Percentiles rank a stretch among this genome's conserved stretches.
Conservation (phyloP, 2,329 filamentous ascomycete genomes). For the Aspergillus luchuensis region DNA sequence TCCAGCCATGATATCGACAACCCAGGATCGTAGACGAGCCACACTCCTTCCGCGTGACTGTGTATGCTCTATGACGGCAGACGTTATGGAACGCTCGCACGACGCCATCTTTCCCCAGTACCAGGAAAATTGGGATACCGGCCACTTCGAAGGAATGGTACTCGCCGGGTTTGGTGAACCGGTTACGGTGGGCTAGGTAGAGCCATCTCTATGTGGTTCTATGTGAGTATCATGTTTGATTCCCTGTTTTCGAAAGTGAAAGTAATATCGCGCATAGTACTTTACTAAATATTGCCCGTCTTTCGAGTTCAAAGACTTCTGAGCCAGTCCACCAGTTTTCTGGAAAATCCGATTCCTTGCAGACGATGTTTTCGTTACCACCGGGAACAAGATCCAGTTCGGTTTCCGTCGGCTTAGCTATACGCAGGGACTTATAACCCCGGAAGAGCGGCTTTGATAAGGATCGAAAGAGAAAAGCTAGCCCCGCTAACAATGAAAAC, state of each 20-base stretch:
- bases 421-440: background rate
- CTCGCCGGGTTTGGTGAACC: constrained; percentile 57
- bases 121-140: constrained; percentile 60
- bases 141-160: constrained; percentile 60
- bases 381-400: background rate
- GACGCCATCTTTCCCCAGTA: constrained; percentile 52
- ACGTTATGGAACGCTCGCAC: constrained; percentile 66
- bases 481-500: constrained; percentile 12
- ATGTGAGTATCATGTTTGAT: background rate
- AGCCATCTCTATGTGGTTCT: constrained; percentile 36
- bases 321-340: constrained; percentile 42
- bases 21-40: constrained; percentile 57
- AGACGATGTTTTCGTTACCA: constrained; percentile 23
- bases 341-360: constrained; percentile 47
- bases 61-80: constrained; percentile 63
- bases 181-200: constrained; percentile 42
- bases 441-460: background rate
- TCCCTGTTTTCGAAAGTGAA: background rate
- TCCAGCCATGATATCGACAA: constrained; percentile 66
- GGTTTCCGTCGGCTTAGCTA: background rate
- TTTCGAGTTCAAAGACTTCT: constrained; percentile 51
- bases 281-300: constrained; percentile 54
- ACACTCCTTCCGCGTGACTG: constrained; percentile 55
- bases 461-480: constrained; percentile 17
- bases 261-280: constrained; percentile 26